Evolutionary conservation across 2,329 filamentous ascomycete genomes (phyloP).

Genomic region (Paraconiothyrium brasiliense): DNA sequence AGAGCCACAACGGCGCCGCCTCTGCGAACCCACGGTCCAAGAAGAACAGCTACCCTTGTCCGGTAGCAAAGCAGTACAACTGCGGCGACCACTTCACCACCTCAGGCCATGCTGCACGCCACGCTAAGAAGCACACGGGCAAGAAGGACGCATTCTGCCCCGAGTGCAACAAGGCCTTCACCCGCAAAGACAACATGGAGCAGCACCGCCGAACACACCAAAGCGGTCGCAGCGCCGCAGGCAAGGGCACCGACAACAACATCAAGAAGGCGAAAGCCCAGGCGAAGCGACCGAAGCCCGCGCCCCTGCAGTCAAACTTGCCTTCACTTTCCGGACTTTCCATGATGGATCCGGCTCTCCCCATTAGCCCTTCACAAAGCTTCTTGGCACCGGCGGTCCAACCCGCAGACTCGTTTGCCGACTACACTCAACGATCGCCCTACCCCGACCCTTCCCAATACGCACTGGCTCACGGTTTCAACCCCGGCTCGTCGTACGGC

Average conservation of each 20-base stretch:
- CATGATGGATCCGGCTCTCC: conserved; percentile 41
- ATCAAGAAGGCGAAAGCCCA: conserved; percentile 49
- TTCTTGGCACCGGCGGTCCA: conserved; percentile 42
- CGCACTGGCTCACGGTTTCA: conserved; percentile 36
- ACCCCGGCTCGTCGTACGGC: conserved; percentile 38
- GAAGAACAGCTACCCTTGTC: conserved; percentile 78
- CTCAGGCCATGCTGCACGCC: conserved; percentile 83
- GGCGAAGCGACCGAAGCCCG: conserved; percentile 44
- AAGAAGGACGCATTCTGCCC: conserved; percentile 78
- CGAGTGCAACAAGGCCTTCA: conserved; percentile 82
- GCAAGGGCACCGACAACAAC: conserved; percentile 45
- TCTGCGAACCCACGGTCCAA: conserved; percentile 53
- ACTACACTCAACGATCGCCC: conserved; percentile 35
- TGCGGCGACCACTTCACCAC: conserved; percentile 86
- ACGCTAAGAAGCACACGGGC: conserved; percentile 84
- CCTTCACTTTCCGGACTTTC: conserved; percentile 30
- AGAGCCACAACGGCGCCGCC: conserved; percentile 20
- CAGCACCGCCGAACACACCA: conserved; percentile 82
- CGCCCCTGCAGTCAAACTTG: conserved; percentile 39
- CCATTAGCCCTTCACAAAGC: conserved; percentile 35
- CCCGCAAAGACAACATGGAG: conserved; percentile 87
- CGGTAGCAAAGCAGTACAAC: conserved; percentile 73
- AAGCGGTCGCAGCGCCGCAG: conserved; percentile 54
- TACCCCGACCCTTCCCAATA: conserved; percentile 43
- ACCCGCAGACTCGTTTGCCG: conserved; percentile 30